A percentile compares a stretch with the other conserved stretches of the same genome.
These are phyloP conservation scores for Pulveroboletus frians DNA, from an alignment of 768 basidiomycete species.

Conservation along the genomic window DNA sequence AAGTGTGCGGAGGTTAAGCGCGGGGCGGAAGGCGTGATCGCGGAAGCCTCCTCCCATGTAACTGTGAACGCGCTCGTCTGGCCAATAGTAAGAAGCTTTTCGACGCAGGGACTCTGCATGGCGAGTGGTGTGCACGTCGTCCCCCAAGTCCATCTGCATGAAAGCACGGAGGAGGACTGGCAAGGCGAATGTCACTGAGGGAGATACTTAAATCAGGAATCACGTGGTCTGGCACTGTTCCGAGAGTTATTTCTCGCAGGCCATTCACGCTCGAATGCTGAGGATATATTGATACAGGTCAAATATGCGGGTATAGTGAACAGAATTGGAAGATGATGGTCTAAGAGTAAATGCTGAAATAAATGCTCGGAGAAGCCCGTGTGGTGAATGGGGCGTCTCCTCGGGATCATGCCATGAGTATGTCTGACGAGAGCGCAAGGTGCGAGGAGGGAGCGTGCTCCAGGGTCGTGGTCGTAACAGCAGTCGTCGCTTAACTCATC, in stretches of 20 bases:
- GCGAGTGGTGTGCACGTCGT: conserved; percentile 13
- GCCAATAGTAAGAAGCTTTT: conserved; percentile 25
- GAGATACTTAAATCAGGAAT: not conserved
- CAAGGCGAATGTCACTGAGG: not conserved
- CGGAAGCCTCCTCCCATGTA: not conserved
- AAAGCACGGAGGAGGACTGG: conserved; percentile 1
- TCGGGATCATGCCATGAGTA: conserved; percentile 4
- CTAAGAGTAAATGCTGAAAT: conserved; percentile 25
- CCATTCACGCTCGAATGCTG: not conserved
- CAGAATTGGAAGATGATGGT: conserved; percentile 16
- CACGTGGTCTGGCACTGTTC: conserved; percentile 11
- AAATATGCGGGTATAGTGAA: conserved; percentile 25
- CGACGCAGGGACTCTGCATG: conserved; percentile 29
- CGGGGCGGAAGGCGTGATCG: conserved; percentile 23
- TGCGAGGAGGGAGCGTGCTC: conserved; percentile 1
- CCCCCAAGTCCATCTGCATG: conserved; percentile 3
- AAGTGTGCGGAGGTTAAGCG: conserved; percentile 27
- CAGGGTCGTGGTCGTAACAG: conserved; percentile 6
- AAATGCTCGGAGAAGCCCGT: conserved; percentile 16
- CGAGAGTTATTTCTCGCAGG: not conserved
- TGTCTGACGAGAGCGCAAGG: conserved; percentile 6
- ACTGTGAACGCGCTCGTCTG: conserved; percentile 7
- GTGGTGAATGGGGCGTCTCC: conserved; percentile 1
- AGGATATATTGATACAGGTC: conserved; percentile 24
- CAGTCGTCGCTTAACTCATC: conserved; percentile 8